Conservation (phyloP, 2,329 filamentous ascomycete genomes). For the Sporothrix euskadiensis region DNA sequence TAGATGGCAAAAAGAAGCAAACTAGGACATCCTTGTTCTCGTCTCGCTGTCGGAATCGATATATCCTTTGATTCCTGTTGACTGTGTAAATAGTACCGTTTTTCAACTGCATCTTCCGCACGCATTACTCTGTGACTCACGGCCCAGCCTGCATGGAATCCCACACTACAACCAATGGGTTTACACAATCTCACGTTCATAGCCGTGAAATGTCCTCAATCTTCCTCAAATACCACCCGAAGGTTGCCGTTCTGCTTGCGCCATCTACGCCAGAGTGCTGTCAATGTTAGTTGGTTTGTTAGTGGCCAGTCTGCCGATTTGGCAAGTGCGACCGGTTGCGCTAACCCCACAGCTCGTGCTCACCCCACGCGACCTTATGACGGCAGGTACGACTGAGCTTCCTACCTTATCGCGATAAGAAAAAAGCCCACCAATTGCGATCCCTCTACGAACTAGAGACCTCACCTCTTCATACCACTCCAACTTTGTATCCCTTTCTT, state of each 20-base stretch:
- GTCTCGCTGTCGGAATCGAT: not conserved
- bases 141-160: not conserved
- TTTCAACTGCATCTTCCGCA: not conserved
- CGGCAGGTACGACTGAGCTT: not conserved
- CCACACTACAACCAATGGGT: not conserved
- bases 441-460: slow-evolving; percentile 5
- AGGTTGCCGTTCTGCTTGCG: not conserved
- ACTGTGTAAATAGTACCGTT: not conserved
- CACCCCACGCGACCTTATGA: slow-evolving; percentile 3
- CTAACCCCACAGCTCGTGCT: slow-evolving; percentile 11
- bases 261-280: slow-evolving; percentile 5
- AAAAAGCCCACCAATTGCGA: not conserved
- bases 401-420: slow-evolving; percentile 22
- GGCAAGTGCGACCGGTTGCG: not conserved
- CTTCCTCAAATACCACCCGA: too few species aligned
- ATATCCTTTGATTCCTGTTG: not conserved
- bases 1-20: not conserved
- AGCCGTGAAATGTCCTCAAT: not conserved
- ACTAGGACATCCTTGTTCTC: not conserved
- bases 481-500: not conserved
- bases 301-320: not conserved
- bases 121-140: not conserved
- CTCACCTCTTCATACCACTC: not conserved
- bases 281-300: not conserved
- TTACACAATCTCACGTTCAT: not conserved